Conservation (phyloP, 768 basidiomycete species). For the Phanerochaete carnosa region DNA sequence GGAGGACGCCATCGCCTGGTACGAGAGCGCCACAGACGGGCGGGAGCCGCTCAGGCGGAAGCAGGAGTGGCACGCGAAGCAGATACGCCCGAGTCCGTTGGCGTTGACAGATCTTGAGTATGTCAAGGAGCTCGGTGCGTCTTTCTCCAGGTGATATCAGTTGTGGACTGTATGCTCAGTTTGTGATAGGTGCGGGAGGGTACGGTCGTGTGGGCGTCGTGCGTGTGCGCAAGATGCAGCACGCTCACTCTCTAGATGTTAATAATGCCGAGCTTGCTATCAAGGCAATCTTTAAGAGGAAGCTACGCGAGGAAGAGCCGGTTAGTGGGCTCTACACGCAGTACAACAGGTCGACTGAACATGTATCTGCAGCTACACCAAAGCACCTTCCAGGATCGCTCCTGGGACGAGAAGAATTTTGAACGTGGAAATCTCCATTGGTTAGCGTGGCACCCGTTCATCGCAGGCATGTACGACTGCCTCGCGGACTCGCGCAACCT, state of each 20-base stretch:
- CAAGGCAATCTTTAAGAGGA: not conserved
- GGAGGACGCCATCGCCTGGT: not conserved
- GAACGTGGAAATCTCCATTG: slow-evolving; percentile 40
- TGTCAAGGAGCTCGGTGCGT: not conserved
- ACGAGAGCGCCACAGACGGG: not conserved
- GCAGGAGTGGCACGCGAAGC: not conserved
- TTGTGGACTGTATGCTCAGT: not conserved
- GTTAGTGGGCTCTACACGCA: not conserved
- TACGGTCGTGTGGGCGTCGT: not conserved
- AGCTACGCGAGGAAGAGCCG: not conserved
- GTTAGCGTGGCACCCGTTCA: slow-evolving; percentile 54
- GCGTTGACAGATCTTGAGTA: slow-evolving; percentile 1
- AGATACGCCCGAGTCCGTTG: not conserved
- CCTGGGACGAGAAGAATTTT: slow-evolving; percentile 18
- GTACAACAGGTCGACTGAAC: too few species aligned
- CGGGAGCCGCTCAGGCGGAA: not conserved
- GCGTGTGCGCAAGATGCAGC: not conserved
- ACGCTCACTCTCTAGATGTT: not conserved
- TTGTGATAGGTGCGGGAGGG: not conserved
- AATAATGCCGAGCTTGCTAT: not conserved
- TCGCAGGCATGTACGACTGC: slow-evolving; percentile 41
- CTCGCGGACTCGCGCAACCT: slow-evolving; percentile 46
- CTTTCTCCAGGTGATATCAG: not conserved
- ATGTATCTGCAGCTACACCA: not conserved
- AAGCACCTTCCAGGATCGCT: not conserved